A percentile compares a stretch with the other conserved stretches of the same genome.
phyloP scores from a whole-genome alignment of 495 filamentous ascomycete genomes.

The Halenospora varia region DNA sequence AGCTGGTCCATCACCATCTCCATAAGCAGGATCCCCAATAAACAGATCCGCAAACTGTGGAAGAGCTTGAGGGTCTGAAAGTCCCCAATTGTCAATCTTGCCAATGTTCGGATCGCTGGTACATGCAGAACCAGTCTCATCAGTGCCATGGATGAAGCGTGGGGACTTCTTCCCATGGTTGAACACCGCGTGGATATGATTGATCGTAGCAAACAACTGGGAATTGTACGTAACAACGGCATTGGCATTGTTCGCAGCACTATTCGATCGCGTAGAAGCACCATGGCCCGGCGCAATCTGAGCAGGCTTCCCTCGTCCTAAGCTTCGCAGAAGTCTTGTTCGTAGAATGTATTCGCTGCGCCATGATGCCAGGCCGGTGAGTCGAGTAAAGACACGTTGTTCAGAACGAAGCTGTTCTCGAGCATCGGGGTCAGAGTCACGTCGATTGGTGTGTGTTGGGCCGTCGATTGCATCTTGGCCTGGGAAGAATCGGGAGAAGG shows the following conservation, averaged over 20 bases:
- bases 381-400: conserved; percentile 69
- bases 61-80: conserved; percentile 68
- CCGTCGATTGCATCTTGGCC: conserved; percentile 50
- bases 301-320: conserved; percentile 71
- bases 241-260: conserved; percentile 48
- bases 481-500: conserved; percentile 85
- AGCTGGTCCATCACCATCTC: conserved; percentile 70
- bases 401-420: conserved; percentile 55
- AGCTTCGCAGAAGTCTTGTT: conserved; percentile 76
- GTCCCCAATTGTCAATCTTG: conserved; percentile 81
- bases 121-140: conserved; percentile 67
- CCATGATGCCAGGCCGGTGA: conserved; percentile 81
- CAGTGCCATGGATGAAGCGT: conserved; percentile 74
- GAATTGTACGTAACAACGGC: conserved; percentile 76
- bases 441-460: conserved; percentile 23
- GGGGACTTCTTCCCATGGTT: conserved; percentile 64
- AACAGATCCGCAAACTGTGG: conserved; percentile 72
- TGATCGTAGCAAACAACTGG: conserved; percentile 68
- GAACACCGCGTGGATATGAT: conserved; percentile 71
- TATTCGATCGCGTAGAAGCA: conserved; percentile 40
- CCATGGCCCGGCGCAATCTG: conserved; percentile 35
- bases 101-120: conserved; percentile 70
- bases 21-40: conserved; percentile 70
- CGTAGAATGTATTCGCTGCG: conserved; percentile 87
- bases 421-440: conserved; percentile 29